phyloP scores from a whole-genome alignment of 306 rosid species.

The Dryas octopetala region DNA sequence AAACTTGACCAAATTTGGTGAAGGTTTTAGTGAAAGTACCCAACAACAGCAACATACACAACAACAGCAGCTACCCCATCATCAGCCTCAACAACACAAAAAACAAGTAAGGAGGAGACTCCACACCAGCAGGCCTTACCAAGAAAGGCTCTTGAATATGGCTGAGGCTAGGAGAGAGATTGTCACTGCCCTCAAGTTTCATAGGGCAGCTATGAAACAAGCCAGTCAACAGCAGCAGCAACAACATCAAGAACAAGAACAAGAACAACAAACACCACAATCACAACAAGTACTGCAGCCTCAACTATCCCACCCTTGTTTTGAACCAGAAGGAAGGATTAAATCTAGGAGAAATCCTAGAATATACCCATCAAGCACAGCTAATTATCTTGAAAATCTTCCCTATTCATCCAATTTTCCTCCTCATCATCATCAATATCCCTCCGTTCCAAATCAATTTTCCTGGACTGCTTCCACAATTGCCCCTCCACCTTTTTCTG shows the following conservation, averaged over 20 bases:
- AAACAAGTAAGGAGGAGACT: constrained; percentile 82
- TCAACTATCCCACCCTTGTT: constrained; percentile 29
- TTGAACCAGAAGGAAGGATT: constrained; percentile 44
- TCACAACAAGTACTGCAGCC: constrained; percentile 24
- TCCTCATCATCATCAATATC: constrained; percentile 18
- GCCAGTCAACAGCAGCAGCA: constrained; percentile 55
- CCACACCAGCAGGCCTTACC: constrained; percentile 69
- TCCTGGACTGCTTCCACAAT: constrained; percentile 40
- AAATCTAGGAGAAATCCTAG: constrained; percentile 57
- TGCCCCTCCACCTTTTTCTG: constrained; percentile 38
- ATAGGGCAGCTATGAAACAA: constrained; percentile 86
- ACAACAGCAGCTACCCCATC: constrained; percentile 2
- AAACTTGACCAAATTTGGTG: constrained; percentile 32
- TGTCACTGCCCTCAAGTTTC: constrained; percentile 81
- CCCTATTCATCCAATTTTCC: constrained; percentile 35
- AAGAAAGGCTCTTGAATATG: constrained; percentile 76
- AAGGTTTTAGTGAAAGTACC: constrained; percentile 30
- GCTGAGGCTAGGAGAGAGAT: constrained; percentile 97
- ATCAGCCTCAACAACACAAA: constrained; percentile 49
- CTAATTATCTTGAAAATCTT: constrained; percentile 31
- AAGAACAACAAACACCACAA: constrained; percentile 27
- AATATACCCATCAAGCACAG: constrained; percentile 49
- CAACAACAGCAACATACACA: constrained; percentile 30
- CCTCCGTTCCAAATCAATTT: constrained; percentile 33
- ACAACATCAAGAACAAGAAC: constrained; percentile 31